Conservation (phyloP, 2,329 filamentous ascomycete species). For the Talaromyces sp. region DNA sequence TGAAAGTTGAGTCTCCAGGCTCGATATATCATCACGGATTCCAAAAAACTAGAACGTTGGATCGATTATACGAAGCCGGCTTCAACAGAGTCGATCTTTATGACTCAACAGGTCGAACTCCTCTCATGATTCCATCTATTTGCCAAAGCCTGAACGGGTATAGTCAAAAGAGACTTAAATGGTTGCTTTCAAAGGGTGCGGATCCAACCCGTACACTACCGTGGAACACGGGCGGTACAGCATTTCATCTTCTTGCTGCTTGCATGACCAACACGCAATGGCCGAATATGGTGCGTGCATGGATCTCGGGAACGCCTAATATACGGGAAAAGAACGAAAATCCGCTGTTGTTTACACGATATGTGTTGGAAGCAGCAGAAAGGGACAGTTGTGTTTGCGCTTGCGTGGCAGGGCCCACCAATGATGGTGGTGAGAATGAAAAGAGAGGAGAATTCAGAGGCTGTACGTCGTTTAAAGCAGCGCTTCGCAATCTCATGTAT, state of each 20-base stretch:
- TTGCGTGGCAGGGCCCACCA: background rate
- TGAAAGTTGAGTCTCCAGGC: background rate
- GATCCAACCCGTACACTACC: background rate
- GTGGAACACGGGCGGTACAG: background rate
- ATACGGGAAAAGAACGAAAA: background rate
- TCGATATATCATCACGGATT: background rate
- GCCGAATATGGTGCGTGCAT: background rate
- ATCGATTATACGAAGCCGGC: background rate
- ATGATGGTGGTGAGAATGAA: background rate
- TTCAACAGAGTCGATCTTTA: background rate
- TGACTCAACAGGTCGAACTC: background rate
- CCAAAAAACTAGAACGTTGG: background rate
- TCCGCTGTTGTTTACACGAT: background rate
- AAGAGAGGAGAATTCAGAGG: background rate
- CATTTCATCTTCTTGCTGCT: background rate
- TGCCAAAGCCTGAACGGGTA: background rate
- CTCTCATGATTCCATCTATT: background rate
- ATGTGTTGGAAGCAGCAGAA: background rate
- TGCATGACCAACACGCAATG: background rate
- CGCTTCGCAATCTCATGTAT: background rate
- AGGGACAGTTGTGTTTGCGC: background rate
- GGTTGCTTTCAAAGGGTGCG: background rate
- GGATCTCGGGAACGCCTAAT: background rate
- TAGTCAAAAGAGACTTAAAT: background rate
- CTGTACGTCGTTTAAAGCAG: background rate